phyloP scores from a whole-genome alignment of 1,284 basidiomycete genomes.

The Pseudozyma thailandica region DNA sequence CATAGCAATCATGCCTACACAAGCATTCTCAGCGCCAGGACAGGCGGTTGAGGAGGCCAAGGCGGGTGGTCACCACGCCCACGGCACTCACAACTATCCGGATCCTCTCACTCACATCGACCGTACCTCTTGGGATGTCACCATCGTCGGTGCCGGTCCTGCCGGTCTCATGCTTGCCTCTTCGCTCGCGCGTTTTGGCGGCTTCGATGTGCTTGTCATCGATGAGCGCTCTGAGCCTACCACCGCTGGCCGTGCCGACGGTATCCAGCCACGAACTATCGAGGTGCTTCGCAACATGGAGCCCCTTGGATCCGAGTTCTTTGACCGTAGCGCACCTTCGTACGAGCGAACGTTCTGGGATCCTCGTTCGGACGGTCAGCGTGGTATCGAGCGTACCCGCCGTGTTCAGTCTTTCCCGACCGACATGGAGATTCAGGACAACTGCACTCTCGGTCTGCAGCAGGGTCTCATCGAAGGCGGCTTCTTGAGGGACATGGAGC shows the following conservation, averaged over 20 bases:
- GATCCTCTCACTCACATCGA: conserved; percentile 55
- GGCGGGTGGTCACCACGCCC: conserved; percentile 52
- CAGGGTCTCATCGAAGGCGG: conserved; percentile 69
- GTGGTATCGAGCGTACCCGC: conserved; percentile 66
- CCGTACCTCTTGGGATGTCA: conserved; percentile 55
- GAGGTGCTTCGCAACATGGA: conserved; percentile 74
- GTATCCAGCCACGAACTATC: conserved; percentile 70
- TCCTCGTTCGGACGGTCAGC: conserved; percentile 60
- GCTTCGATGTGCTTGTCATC: conserved; percentile 61
- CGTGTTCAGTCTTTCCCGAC: conserved; percentile 69
- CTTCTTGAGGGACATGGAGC: conserved; percentile 68
- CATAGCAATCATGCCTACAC: conserved; percentile 23
- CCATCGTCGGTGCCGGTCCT: conserved; percentile 64
- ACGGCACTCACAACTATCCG: conserved; percentile 61
- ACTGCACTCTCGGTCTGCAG: conserved; percentile 69
- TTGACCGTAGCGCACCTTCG: conserved; percentile 61
- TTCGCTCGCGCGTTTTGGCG: conserved; percentile 61
- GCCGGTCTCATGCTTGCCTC: conserved; percentile 64
- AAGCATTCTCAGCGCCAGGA: conserved; percentile 43
- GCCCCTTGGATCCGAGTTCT: conserved; percentile 65
- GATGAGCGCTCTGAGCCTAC: conserved; percentile 69
- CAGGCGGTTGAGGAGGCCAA: conserved; percentile 52
- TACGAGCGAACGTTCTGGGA: conserved; percentile 70
- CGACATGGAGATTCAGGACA: conserved; percentile 69
- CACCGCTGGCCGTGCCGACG: conserved; percentile 69